These are phyloP conservation scores for Botrytis porri DNA, from an alignment of 2,329 filamentous ascomycete species.

Conservation along the genomic window DNA sequence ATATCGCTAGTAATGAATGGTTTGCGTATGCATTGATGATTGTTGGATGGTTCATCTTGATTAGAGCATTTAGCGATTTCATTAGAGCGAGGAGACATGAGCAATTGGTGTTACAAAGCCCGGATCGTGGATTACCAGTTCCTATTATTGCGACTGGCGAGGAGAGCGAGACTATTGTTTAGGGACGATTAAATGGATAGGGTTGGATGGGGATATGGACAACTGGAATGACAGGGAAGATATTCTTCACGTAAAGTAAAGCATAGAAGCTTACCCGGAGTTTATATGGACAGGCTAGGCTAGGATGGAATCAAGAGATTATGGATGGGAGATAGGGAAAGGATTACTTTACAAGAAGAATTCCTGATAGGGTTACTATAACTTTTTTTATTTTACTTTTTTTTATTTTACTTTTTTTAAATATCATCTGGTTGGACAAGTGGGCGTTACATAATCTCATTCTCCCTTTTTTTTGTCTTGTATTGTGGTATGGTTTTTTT, in stretches of 20 bases:
- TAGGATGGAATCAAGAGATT: constrained; percentile 1
- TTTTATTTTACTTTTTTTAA: background rate
- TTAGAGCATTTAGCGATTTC: constrained; percentile 90
- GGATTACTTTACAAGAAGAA: background rate
- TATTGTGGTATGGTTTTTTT: background rate
- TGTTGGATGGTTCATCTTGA: constrained; percentile 96
- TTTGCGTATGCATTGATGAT: constrained; percentile 93
- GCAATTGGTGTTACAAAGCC: constrained; percentile 87
- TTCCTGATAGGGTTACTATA: background rate
- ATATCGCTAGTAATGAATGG: constrained; percentile 78
- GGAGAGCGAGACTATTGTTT: constrained; percentile 72
- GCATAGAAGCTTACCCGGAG: constrained; percentile 14
- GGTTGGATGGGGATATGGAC: background rate
- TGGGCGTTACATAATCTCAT: constrained; percentile 6
- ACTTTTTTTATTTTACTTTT: background rate
- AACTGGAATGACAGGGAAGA: background rate
- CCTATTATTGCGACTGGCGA: constrained; percentile 87
- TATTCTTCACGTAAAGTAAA: constrained; percentile 14
- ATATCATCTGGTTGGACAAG: constrained; percentile 16
- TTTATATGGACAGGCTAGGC: constrained; percentile 16
- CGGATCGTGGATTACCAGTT: constrained; percentile 79
- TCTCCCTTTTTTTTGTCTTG: background rate
- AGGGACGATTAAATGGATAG: constrained; percentile 26
- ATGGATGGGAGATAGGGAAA: background rate
- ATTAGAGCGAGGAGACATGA: constrained; percentile 85